phyloP scores from a whole-genome alignment of 805 yeast species.

The Candida maris region DNA sequence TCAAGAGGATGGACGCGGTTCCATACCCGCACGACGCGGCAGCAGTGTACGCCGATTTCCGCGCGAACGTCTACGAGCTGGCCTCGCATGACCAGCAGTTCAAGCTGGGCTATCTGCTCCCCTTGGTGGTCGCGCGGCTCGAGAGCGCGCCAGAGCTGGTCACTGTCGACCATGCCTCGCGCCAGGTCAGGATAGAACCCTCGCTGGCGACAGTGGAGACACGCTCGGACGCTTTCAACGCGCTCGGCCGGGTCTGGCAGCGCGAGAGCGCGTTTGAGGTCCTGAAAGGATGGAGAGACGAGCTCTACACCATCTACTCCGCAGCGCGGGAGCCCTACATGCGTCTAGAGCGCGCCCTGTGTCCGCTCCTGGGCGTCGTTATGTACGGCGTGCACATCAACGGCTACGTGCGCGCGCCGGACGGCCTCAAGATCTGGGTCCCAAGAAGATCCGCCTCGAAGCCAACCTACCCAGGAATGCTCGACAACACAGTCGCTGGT shows the following conservation, averaged over 20 bases:
- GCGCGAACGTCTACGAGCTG: slow-evolving; percentile 29
- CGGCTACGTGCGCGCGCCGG: slow-evolving; percentile 53
- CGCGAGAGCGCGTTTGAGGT: slow-evolving; percentile 34
- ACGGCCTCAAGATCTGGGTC: slow-evolving; percentile 65
- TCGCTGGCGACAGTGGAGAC: slow-evolving; percentile 36
- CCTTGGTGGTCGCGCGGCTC: slow-evolving; percentile 31
- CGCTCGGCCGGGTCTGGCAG: slow-evolving; percentile 42
- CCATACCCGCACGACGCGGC: slow-evolving; percentile 27
- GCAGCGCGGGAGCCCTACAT: slow-evolving; percentile 57
- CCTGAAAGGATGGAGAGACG: slow-evolving; percentile 79
- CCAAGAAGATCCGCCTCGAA: slow-evolving; percentile 77
- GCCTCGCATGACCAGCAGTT: slow-evolving; percentile 34
- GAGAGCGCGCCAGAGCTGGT: slow-evolving; percentile 19
- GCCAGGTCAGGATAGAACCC: slow-evolving; percentile 29
- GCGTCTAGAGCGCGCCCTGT: slow-evolving; percentile 73
- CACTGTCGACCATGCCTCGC: slow-evolving; percentile 23
- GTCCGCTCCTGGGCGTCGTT: slow-evolving; percentile 78
- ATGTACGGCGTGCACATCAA: slow-evolving; percentile 88
- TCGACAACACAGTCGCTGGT: slow-evolving; percentile 94
- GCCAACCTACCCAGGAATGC: slow-evolving; percentile 84
- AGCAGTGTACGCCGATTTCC: slow-evolving; percentile 9
- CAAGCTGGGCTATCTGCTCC: slow-evolving; percentile 38
- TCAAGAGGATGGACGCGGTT: slow-evolving; percentile 29
- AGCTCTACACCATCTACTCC: slow-evolving; percentile 68
- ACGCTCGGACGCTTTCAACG: slow-evolving; percentile 39